A percentile compares a stretch with the other conserved stretches of the same genome.
phyloP scores from a whole-genome alignment of 2,329 filamentous ascomycete genomes.

The Fusarium sacchari region DNA sequence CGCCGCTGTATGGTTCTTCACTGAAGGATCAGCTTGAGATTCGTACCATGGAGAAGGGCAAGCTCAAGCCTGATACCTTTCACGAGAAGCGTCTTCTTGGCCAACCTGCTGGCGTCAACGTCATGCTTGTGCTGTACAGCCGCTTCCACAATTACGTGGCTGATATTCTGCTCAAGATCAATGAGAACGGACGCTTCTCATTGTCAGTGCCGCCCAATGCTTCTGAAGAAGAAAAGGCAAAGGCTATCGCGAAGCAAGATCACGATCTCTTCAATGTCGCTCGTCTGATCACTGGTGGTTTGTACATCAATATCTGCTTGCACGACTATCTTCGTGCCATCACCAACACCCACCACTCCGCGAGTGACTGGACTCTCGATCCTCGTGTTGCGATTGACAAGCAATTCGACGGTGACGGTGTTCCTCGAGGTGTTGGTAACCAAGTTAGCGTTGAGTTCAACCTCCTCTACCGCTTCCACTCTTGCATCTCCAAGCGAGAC shows the following conservation, averaged over 20 bases:
- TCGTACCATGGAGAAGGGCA: constrained; percentile 72
- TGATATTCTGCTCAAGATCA: constrained; percentile 70
- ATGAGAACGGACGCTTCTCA: constrained; percentile 70
- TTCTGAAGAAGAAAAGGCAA: constrained; percentile 42
- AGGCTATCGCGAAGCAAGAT: constrained; percentile 55
- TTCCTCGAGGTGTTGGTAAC: constrained; percentile 69
- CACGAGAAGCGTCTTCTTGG: constrained; percentile 71
- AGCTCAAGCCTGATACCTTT: constrained; percentile 77
- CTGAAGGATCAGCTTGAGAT: constrained; percentile 70
- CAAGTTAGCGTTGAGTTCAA: constrained; percentile 77
- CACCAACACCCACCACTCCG: constrained; percentile 66
- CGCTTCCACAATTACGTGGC: constrained; percentile 77
- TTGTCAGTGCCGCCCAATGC: constrained; percentile 14
- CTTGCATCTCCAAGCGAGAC: constrained; percentile 67
- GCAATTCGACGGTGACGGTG: constrained; percentile 55
- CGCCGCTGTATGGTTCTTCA: constrained; percentile 77
- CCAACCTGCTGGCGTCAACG: constrained; percentile 75
- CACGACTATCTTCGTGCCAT: constrained; percentile 71
- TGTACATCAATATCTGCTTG: constrained; percentile 67
- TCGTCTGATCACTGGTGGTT: constrained; percentile 56
- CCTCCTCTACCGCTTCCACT: constrained; percentile 73
- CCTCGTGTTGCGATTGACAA: constrained; percentile 67
- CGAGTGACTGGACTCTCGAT: constrained; percentile 70
- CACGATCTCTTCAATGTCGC: constrained; percentile 65
- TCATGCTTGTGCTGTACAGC: constrained; percentile 74